Conservation (phyloP, 805 yeast genomes). For the Suhomyces canberraensis region DNA sequence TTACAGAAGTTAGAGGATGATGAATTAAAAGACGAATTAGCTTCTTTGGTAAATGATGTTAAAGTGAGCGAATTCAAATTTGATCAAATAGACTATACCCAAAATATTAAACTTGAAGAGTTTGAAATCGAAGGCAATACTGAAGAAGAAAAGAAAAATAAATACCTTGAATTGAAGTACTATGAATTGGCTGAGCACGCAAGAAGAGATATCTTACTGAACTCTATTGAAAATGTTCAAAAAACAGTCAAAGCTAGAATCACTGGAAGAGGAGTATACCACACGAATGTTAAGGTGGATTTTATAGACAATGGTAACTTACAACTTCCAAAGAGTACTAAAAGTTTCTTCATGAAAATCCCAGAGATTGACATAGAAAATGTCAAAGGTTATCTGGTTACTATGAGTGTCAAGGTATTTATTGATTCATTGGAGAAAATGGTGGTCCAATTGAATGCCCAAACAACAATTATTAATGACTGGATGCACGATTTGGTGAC, state of each 20-base stretch:
- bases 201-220: constrained; percentile 29
- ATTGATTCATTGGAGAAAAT: constrained; percentile 19
- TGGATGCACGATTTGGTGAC: constrained; percentile 46
- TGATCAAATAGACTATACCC: constrained; percentile 3
- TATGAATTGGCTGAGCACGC: constrained; percentile 36
- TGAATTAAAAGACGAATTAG: constrained; percentile 17
- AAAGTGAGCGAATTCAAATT: constrained; percentile 8
- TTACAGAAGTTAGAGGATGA: constrained; percentile 8
- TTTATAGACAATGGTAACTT: constrained; percentile 26
- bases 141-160: constrained; percentile 11
- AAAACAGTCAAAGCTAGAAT: constrained; percentile 24
- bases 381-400: constrained; percentile 14
- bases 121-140: constrained; percentile 1
- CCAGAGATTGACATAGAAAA: constrained; percentile 24
- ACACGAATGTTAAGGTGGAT: constrained; percentile 7
- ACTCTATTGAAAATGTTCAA: constrained; percentile 28
- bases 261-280: constrained; percentile 16
- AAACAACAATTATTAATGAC: constrained; percentile 47
- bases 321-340: constrained; percentile 33
- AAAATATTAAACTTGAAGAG: constrained; percentile 1
- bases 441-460: constrained; percentile 44
- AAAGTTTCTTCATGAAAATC: constrained; percentile 25
- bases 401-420: constrained; percentile 18
- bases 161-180: constrained; percentile 25
- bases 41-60: constrained; percentile 19